Evolutionary conservation across 139 green algal species (phyloP).

Genomic region (Closterium sp.): DNA sequence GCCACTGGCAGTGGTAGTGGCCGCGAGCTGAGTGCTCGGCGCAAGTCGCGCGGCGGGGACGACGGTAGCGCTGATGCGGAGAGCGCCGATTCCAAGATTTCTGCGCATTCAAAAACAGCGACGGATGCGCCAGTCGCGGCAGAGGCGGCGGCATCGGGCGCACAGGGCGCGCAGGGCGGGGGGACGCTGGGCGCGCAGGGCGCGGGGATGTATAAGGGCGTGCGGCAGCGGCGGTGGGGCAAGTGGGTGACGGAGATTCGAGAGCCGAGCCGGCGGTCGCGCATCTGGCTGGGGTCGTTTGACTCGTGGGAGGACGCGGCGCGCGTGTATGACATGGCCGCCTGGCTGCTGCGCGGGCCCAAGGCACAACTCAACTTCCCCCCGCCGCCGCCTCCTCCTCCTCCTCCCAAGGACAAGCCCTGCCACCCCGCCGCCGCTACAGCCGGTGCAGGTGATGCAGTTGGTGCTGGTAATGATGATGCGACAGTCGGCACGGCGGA

Average conservation of each 20-base stretch:
- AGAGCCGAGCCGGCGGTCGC: background rate
- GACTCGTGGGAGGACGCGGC: slow-evolving; percentile 14
- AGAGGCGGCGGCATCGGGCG: no score
- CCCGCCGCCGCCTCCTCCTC: background rate
- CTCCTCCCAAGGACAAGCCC: no score
- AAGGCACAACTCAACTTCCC: background rate
- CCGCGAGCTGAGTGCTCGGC: no score
- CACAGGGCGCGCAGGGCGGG: no score
- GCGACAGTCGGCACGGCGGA: background rate
- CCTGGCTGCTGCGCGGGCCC: background rate
- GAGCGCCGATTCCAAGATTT: no score
- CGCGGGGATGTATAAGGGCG: background rate
- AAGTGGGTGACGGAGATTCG: slow-evolving; percentile 24
- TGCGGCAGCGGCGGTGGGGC: slow-evolving; percentile 11
- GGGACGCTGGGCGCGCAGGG: background rate
- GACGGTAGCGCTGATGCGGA: background rate
- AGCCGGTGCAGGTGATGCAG: background rate
- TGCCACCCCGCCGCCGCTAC: background rate
- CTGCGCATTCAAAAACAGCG: no score
- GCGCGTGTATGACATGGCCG: slow-evolving; percentile 11
- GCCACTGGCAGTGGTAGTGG: no score
- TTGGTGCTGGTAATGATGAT: no score
- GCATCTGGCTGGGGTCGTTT: slow-evolving; percentile 24
- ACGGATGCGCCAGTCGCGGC: no score
- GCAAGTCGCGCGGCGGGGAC: background rate